Percentiles rank a stretch among this genome's conserved stretches.
Conservation (phyloP, 2,329 filamentous ascomycete genomes). For the Colletotrichum sansevieriae region DNA sequence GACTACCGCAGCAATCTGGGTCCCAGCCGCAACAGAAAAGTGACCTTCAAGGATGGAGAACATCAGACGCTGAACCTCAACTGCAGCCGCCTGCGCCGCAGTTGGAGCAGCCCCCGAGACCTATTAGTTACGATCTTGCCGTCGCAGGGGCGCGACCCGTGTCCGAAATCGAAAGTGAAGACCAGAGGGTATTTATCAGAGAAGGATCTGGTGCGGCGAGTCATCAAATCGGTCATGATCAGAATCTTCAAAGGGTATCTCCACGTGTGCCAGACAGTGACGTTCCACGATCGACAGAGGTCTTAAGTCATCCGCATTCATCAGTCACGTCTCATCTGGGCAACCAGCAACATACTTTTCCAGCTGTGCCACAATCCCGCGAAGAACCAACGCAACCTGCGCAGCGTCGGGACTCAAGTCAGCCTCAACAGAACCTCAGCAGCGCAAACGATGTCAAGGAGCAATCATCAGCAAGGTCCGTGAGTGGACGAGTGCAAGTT, state of each 20-base stretch:
- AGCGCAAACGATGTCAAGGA: neutral
- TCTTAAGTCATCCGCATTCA: neutral
- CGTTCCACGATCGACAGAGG: neutral
- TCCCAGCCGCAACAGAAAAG: slow-evolving; percentile 21
- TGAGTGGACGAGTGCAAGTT: neutral
- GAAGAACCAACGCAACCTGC: neutral
- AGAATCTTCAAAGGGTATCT: neutral
- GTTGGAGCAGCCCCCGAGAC: neutral
- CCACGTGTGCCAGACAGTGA: neutral
- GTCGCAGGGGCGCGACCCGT: neutral
- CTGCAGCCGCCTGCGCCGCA: slow-evolving; percentile 1
- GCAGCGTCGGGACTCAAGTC: neutral
- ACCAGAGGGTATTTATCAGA: neutral
- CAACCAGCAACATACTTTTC: neutral
- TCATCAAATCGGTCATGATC: neutral
- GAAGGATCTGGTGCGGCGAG: too few species aligned
- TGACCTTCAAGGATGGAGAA: neutral
- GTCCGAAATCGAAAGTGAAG: neutral
- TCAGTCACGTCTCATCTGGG: neutral
- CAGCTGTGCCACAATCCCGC: neutral
- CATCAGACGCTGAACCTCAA: neutral
- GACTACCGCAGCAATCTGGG: slow-evolving; percentile 1
- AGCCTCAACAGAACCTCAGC: neutral
- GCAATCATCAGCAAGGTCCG: neutral
- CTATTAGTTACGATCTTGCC: neutral